Conservation (phyloP, 345 rosid species). For the Iberis pinnata region DNA sequence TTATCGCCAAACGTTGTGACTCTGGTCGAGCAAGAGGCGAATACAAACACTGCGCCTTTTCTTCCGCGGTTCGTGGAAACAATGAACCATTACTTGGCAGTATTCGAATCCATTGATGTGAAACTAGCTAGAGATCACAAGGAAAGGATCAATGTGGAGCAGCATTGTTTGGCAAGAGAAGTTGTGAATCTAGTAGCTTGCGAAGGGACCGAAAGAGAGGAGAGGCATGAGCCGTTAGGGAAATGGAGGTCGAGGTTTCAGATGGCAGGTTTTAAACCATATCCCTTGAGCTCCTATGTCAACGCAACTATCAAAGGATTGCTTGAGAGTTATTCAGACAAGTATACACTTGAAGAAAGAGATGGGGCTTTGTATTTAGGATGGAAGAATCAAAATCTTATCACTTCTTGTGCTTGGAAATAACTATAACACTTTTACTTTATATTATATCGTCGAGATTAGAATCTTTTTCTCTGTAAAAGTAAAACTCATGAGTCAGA, state of each 20-base stretch:
- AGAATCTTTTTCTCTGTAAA: conserved; percentile 25
- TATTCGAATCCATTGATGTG: conserved; percentile 74
- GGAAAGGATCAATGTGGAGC: conserved; percentile 82
- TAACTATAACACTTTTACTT: conserved; percentile 23
- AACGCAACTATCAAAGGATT: conserved; percentile 66
- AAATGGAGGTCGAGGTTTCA: conserved; percentile 77
- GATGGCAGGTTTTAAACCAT: conserved; percentile 87
- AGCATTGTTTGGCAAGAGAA: conserved; percentile 94
- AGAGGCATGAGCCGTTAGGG: conserved; percentile 73
- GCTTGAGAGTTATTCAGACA: conserved; percentile 51
- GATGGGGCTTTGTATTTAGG: conserved; percentile 80
- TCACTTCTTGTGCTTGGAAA: conserved; percentile 84
- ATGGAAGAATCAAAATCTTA: conserved; percentile 69
- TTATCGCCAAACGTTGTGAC: conserved; percentile 80
- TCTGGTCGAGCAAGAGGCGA: conserved; percentile 83
- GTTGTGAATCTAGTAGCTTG: conserved; percentile 88
- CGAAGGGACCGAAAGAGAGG: conserved; percentile 85
- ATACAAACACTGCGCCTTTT: conserved; percentile 80
- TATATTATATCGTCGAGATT: conserved; percentile 1
- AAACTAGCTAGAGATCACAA: conserved; percentile 69
- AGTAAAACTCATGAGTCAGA: conserved; percentile 19
- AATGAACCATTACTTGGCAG: conserved; percentile 57
- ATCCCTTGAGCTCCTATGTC: conserved; percentile 59
- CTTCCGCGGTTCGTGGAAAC: conserved; percentile 64
- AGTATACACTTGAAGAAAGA: conserved; percentile 67